phyloP scores from a whole-genome alignment of 768 basidiomycete species.

The Leccinum barrowsii region DNA sequence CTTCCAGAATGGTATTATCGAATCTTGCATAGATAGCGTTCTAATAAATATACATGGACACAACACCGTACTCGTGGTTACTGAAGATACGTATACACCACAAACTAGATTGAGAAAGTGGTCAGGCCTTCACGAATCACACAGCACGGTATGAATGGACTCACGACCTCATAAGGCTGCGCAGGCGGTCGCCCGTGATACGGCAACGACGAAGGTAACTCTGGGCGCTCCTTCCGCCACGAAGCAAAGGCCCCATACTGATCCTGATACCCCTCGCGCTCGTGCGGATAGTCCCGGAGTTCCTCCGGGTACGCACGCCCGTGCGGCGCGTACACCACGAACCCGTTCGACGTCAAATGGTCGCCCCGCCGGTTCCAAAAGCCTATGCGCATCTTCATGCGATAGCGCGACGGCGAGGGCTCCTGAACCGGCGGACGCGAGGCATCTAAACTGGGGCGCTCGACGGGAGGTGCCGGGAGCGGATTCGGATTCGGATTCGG shows the following conservation, averaged over 20 bases:
- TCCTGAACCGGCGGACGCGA: constrained; percentile 28
- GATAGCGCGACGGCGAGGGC: constrained; percentile 28
- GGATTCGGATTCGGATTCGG: constrained; percentile 18
- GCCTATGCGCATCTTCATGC: constrained; percentile 46
- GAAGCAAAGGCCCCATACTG: constrained; percentile 42
- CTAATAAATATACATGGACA: constrained; percentile 19
- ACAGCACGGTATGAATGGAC: constrained; percentile 6
- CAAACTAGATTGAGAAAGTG: constrained; percentile 30
- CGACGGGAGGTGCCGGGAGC: constrained; percentile 29
- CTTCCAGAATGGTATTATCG: not conserved
- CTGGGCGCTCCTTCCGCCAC: constrained; percentile 45
- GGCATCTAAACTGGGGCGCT: constrained; percentile 21
- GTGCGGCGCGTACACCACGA: constrained; percentile 64
- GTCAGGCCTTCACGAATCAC: not conserved
- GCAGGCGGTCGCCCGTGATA: constrained; percentile 48
- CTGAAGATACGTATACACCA: constrained; percentile 36
- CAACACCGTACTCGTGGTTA: constrained; percentile 4
- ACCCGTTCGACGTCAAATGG: constrained; percentile 52
- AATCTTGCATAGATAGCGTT: constrained; percentile 10
- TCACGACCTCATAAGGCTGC: constrained; percentile 54
- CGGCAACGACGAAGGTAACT: constrained; percentile 63
- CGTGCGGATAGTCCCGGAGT: constrained; percentile 54
- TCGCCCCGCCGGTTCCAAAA: constrained; percentile 79
- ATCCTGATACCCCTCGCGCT: constrained; percentile 53
- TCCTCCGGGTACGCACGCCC: constrained; percentile 57